Base-by-base conservation (phyloP, 441 rosid genomes). In the Arabidopsis lyrata region DNA sequence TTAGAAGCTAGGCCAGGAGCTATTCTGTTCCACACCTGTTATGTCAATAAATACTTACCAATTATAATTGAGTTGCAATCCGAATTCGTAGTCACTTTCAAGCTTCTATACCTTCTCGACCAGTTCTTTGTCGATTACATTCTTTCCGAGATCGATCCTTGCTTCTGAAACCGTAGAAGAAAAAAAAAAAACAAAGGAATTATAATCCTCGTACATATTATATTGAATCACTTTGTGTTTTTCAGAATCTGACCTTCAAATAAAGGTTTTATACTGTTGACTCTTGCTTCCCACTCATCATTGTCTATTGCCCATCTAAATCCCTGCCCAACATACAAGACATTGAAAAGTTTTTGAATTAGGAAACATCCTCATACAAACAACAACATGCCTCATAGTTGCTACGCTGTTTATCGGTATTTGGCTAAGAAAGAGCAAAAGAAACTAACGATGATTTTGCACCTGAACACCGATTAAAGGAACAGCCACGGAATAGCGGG, bases 381-480 rank as follows among this genome's bases (percentile, higher is more conserved):
- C 10, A 36, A 24, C 20, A 11, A 11, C 5, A 22, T 11, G 8
- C 4, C 20, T 24, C 1, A 31, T 12, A 8, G 41, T 35, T 65
- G 15, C 16, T 3, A 6, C 16, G 44, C 27, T 62, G 36, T 4
- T 20, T 38, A 41, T 35, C 1, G 6, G 45, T 72, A 22, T 58
- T 13, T 56, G 16, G 22, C 32, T 38, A 29, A 6, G 42, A 9
- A 31, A 1, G 16, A 57, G 1, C 4, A 35, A 64, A 71, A 32
- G 34, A 48, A 15, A 41, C 47, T 57, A 38, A 24, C 8, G 70
- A 70, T 27, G 32, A 31, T 14, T n/a, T 53, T 63, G 24, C 13
- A 94, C 98, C 97, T 95, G 99, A 60, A 87, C 92, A 14, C 99
- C 97, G 50, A 95, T 90, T 42, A 95, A 82, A 52, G 99, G 94